phyloP scores from a whole-genome alignment of 176 grass and related monocot genomes.

The Zoysia pacifica region DNA sequence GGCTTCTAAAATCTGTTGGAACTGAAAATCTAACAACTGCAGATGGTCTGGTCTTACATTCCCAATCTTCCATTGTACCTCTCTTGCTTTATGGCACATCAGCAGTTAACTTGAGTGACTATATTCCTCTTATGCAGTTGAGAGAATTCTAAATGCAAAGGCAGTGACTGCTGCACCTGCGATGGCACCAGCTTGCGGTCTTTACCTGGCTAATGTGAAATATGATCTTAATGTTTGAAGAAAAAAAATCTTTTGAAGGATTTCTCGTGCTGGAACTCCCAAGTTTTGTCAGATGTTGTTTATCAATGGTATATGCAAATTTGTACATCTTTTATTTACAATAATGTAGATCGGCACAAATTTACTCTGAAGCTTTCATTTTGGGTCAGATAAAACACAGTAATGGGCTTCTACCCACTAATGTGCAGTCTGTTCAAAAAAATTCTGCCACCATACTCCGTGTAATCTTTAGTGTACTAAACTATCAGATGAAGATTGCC shows the following conservation, averaged over 20 bases:
- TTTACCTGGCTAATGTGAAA: slow-evolving; percentile 91
- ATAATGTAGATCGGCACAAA: slow-evolving; percentile 14
- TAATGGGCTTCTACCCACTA: background rate
- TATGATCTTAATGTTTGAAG: slow-evolving; percentile 65
- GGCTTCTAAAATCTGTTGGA: slow-evolving; percentile 91
- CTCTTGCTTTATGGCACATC: slow-evolving; percentile 31
- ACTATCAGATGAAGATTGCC: background rate
- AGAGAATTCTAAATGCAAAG: slow-evolving; percentile 83
- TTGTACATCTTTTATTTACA: slow-evolving; percentile 18
- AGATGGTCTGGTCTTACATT: slow-evolving; percentile 63
- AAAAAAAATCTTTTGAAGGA: slow-evolving; percentile 20
- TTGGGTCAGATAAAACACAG: background rate
- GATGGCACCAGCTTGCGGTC: slow-evolving; percentile 88
- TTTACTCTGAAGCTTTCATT: slow-evolving; percentile 24
- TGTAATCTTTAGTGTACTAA: background rate
- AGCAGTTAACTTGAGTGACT: slow-evolving; percentile 23
- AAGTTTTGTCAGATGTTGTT: slow-evolving; percentile 32
- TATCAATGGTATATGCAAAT: slow-evolving; percentile 43
- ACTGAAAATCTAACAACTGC: slow-evolving; percentile 59
- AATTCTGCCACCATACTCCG: background rate
- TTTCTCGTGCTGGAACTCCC: slow-evolving; percentile 13
- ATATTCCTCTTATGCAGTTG: slow-evolving; percentile 57
- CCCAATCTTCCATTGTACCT: slow-evolving; percentile 14
- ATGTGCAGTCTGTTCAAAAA: background rate
- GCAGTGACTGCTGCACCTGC: slow-evolving; percentile 68